Conservation (phyloP, 345 rosid genomes). For the Viola odorata region DNA sequence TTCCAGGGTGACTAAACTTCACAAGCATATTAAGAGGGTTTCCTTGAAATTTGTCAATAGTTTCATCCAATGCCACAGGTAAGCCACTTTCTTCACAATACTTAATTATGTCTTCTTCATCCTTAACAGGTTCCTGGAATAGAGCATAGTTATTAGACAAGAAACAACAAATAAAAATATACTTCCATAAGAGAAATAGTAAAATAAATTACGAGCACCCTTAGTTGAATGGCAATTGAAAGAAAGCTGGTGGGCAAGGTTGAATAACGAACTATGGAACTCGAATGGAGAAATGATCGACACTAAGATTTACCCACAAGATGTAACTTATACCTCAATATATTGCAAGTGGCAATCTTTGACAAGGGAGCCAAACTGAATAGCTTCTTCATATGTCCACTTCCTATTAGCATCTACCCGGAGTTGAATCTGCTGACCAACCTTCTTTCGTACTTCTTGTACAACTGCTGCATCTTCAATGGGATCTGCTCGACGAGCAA, state of each 20-base stretch:
- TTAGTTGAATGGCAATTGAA: background rate
- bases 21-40: constrained; percentile 52
- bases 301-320: no score
- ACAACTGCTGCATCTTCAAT: constrained; percentile 70
- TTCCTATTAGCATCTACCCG: constrained; percentile 92
- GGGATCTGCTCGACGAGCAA: constrained; percentile 69
- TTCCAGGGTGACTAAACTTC: constrained; percentile 63
- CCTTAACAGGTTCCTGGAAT: constrained; percentile 82
- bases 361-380: constrained; percentile 54
- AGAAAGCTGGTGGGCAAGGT: background rate
- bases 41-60: constrained; percentile 47
- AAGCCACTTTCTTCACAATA: constrained; percentile 85
- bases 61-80: constrained; percentile 93
- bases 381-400: constrained; percentile 82
- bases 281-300: no score
- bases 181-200: no score
- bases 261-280: no score
- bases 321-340: constrained; percentile 57
- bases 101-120: constrained; percentile 64
- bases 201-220: background rate
- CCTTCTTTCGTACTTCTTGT: constrained; percentile 67
- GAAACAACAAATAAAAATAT: background rate
- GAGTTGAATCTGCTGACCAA: constrained; percentile 61
- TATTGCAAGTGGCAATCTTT: constrained; percentile 72
- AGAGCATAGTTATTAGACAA: constrained; percentile 5